Base-by-base conservation (phyloP, 352 stramenopile genomes). In the Globisporangium viniferum region DNA sequence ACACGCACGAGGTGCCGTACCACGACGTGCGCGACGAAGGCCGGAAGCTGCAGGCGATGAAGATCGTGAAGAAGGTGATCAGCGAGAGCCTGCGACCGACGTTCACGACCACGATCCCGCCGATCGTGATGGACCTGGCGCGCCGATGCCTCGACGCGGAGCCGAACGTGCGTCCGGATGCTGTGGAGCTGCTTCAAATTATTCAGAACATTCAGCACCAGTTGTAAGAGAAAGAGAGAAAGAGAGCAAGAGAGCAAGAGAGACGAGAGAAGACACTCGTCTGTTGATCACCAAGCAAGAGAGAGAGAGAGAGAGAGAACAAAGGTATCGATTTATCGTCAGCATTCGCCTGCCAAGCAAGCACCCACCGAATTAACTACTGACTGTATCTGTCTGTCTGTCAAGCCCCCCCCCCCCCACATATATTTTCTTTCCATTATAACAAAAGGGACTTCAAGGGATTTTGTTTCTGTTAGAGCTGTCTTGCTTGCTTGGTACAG, bases 61-160 rank as follows among this genome's bases (percentile, higher is more conserved):
- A 93, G 73, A 89, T 95, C 59, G 82, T 93, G 61, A 81, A 94
- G 67, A 86, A 91, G 74, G 88, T 95, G 62, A 90, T 92, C 65
- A 73, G 80, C 68, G 74, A 89, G 41, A 79, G 82, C 35, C 54
- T 93, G 56, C 81, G 84, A n/a, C 86, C 86, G 39, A 82, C 85
- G 55, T 90, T 95, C 55, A 78, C 75, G 20, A 33, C 67, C 0
- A 72, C 75, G 7, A 90, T 82, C 39, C 88, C 88, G n/a, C 33
- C 60, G 31, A 73, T 80, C 6, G 83, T 95, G 12, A 76, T 79
- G 31, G 79, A 89, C 46, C 68, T 95, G 22, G 84, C 82, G 9
- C 72, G 70, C 31, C 81, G 82, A 33, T 95, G 88, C 72, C 68
- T 94, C 27, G 75, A 91, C 70, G 73, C 81, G 20, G 76, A 95